Evolutionary conservation across 2,329 filamentous ascomycete genomes (phyloP), one percentile per base, ranked within the genome.

Genomic region (Neonectria faginata): DNA sequence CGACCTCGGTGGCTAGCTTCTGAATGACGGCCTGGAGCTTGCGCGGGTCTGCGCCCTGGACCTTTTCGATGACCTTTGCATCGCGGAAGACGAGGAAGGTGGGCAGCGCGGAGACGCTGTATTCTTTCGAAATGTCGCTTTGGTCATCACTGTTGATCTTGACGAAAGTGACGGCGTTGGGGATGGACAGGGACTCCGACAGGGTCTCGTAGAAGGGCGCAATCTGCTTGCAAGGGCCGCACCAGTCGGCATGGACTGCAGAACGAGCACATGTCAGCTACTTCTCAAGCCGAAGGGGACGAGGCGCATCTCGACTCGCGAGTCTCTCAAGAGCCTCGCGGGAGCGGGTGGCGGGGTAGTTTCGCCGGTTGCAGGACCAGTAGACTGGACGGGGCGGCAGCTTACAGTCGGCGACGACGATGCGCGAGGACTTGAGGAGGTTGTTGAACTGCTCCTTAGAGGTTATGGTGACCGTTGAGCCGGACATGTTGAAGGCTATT

Each of bases 341-440:
- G 42, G 41, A 54, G 22, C 52, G 51, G 33, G 60, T 66, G 65
- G 71, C 64, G 69, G 74, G 68, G 70, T 64, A 71, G 52, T 50
- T 65, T 45, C 62, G 54, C 25, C 18, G 27, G 57, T 22, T 22
- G 27, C 27, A 48, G 33, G 45, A 39, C 33, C 36, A 14, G 45
- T 47, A n/a, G 57, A 31, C 47, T 42, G 27, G 31, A 45, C 45
- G 51, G 48, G 20, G 31, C 53, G 14, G 12, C 29, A 29, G 22
- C 92, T 86, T 84, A 97, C 94, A 97, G 81, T 97, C 92, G 75
- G 91, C 90, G 59, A 98, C 90, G 45, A 98, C 92, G 64, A 97
- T 88, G 70, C 87, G 88, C 36, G 92, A 94, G 60, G 86, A 88
- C 66, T 86, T 86, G 66, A 97, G 85, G 65, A 96, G 80, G 33